Evolutionary conservation across 192 early-diverging fungal species (phyloP).

Genomic region (Haplosporangium gracile): DNA sequence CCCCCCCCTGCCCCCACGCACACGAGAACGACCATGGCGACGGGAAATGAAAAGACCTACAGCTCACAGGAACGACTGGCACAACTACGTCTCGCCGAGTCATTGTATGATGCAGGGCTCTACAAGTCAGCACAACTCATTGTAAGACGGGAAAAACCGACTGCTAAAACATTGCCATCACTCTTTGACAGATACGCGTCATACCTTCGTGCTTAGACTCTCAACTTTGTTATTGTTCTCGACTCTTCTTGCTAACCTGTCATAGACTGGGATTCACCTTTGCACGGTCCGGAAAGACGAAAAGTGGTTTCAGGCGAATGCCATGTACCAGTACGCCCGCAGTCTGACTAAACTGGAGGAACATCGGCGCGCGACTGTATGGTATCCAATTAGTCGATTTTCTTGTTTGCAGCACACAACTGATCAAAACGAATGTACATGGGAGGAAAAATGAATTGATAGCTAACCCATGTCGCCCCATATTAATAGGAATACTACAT

Average conservation of each 20-base stretch:
- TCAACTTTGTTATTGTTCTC: not conserved
- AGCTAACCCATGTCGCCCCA: not conserved
- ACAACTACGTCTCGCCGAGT: constrained; percentile 17
- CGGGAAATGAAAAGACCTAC: not conserved
- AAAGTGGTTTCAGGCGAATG: constrained; percentile 18
- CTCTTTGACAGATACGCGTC: too few species aligned
- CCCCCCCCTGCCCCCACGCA: too few species aligned
- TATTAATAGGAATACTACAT: constrained; percentile 25
- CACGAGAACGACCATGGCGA: constrained; percentile 14
- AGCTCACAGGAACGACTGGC: constrained; percentile 23
- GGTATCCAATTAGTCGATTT: not conserved
- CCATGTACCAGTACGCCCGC: constrained; percentile 13
- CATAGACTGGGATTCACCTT: constrained; percentile 38
- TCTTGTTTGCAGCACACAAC: not conserved
- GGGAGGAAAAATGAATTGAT: not conserved
- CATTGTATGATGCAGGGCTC: constrained; percentile 23
- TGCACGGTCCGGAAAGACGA: constrained; percentile 22
- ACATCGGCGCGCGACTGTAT: constrained; percentile 22
- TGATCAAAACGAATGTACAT: too few species aligned
- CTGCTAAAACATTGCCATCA: not conserved
- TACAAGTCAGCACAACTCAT: constrained; percentile 39
- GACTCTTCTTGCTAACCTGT: not conserved
- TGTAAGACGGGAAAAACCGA: constrained; percentile 7
- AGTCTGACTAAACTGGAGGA: constrained; percentile 24
- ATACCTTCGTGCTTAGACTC: too few species aligned